These are phyloP conservation scores for Tephrocybe sp. DNA, from an alignment of 768 basidiomycete species.

Conservation along the genomic window DNA sequence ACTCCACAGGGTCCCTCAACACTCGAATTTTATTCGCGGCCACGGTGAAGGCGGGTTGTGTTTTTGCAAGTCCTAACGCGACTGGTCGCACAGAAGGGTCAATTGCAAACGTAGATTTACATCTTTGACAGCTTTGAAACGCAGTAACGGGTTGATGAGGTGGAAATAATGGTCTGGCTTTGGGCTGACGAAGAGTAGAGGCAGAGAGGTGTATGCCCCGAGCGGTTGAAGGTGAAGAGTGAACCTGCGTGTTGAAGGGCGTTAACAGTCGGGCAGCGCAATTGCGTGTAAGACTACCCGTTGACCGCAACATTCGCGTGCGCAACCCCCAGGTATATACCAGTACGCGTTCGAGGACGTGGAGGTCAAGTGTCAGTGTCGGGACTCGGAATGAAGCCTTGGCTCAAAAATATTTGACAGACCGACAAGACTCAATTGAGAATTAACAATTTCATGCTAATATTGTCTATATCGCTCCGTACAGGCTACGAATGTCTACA, in stretches of 20 bases:
- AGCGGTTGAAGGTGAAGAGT: not conserved
- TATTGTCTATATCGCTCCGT: slow-evolving; percentile 5
- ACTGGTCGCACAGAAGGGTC: slow-evolving; percentile 38
- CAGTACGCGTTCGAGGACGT: not conserved
- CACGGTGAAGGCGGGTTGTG: slow-evolving; percentile 49
- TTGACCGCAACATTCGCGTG: slow-evolving; percentile 4
- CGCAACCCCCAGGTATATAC: not conserved
- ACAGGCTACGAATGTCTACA: not conserved
- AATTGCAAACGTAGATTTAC: slow-evolving; percentile 23
- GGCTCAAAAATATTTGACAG: too few relatives aligned
- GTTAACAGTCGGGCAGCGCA: slow-evolving; percentile 6
- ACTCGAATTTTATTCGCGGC: slow-evolving; percentile 48
- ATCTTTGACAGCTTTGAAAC: slow-evolving; percentile 15
- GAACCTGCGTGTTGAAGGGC: not conserved
- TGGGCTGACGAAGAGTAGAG: not conserved
- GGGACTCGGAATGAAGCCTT: too few relatives aligned
- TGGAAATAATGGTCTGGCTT: not conserved
- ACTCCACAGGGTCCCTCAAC: slow-evolving; percentile 54
- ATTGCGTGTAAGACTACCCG: slow-evolving; percentile 8
- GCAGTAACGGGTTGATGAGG: not conserved
- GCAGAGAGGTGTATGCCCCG: not conserved
- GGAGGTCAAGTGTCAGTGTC: not conserved
- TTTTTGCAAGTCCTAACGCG: slow-evolving; percentile 29
- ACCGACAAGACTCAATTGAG: too few relatives aligned
- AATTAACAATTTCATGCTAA: not conserved